Base-by-base conservation (phyloP, 257 asterid genomes). In the Salvia miltiorrhiza region DNA sequence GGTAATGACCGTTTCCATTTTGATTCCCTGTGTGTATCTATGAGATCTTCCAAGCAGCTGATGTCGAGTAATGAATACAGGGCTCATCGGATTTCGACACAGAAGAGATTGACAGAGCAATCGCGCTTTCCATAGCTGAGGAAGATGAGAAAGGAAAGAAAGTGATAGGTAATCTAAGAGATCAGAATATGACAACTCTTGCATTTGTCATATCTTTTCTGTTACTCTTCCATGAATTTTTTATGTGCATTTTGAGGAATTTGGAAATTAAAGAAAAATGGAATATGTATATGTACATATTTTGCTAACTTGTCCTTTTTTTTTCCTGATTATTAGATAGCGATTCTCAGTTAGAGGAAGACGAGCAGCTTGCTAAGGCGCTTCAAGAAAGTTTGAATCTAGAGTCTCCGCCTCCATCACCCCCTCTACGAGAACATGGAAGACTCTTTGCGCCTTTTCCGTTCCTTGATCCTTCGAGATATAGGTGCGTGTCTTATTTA, bases 71-170 rank as follows among this genome's bases (percentile, higher is more conserved):
- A 47, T 74, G 65, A 40, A 39, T 57, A 28, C 14, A 91, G 96
- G 95, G 81, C 41, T 81, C 67, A 73, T 89, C 96, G 16, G 95
- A 92, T 58, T 85, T 87, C 60, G 96, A 88, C 75, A 75, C 69
- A 28, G 94, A 92, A 77, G 96, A 92, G 68, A 85, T 87, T 65
- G 96, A 89, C 80, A 84, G 73, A 61, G 97, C 97, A 33, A 86
- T 92, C 54, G 96, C 95, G 49, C 80, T 86, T 69, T 92, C 97
- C 33, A 81, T 89, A 72, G 90, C 85, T 16, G 97, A 79, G 65
- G 90, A 83, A 73, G 90, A 92, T 41, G 81, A 77, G 63, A 92
- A 87, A 76, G 93, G 95, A 40, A 91, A 91, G 74, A 81, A 75
- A 76, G 85, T 85, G 44, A 73, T 84, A 21, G 93, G 95, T 87